These are phyloP conservation scores for Neofusicoccum sp. DNA, from an alignment of 2,329 filamentous ascomycete genomes.

Conservation along the genomic window DNA sequence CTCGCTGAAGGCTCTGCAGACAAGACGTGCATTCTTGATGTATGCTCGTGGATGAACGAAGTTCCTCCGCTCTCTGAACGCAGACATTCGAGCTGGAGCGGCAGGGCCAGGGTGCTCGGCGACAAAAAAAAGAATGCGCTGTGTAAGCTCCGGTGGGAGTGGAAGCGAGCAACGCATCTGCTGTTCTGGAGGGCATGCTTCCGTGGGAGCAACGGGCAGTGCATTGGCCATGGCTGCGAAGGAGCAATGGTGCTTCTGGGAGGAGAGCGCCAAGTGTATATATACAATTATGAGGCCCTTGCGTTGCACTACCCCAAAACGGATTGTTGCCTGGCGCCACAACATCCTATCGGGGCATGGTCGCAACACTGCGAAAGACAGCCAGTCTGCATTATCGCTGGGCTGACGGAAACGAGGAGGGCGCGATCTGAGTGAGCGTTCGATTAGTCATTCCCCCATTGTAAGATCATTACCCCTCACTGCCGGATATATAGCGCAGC, in stretches of 20 bases:
- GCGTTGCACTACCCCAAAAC: not conserved
- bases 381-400: no score
- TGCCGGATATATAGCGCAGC: no score
- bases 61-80: not conserved
- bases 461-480: no score
- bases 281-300: not conserved
- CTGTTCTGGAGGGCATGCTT: not conserved
- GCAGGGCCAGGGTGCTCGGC: not conserved
- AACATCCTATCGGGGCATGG: no score
- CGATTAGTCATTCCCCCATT: no score
- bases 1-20: not conserved
- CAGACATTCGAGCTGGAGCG: not conserved
- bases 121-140: not conserved
- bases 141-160: not conserved
- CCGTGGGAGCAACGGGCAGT: not conserved
- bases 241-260: no score
- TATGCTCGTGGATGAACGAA: not conserved
- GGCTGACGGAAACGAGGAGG: no score
- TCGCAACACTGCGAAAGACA: no score
- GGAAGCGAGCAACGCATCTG: not conserved
- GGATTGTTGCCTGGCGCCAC: slow-evolving; percentile 8
- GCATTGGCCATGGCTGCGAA: not conserved
- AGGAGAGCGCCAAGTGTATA: not conserved
- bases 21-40: slow-evolving; percentile 2
- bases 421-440: no score